Evolutionary conservation across 345 rosid species (phyloP), one percentile per base, ranked within the genome.

Genomic region (Hypericum perforatum): DNA sequence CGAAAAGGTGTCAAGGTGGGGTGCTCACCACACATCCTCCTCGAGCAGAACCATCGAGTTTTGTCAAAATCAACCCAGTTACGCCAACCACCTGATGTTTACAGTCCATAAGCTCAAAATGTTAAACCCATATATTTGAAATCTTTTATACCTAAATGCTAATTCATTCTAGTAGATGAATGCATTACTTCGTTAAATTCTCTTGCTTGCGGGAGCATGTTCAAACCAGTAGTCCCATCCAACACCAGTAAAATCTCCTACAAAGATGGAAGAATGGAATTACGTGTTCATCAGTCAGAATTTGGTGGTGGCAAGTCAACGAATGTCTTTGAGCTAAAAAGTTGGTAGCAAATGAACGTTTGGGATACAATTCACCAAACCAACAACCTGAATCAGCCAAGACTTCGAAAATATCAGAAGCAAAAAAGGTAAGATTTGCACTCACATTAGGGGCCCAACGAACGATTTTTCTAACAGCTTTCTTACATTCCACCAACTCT

Each of bases 141-240:
- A 1, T 22, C 32, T 22, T 22, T 22, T 22, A 22, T 1, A 1
- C 32, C 32, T 22, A 22, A 22, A 22, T 22, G 32, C 32, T 1
- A 22, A 22, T 22, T 22, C 32, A 22, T 22, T 22, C 32, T 22
- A 4, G 32, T 22, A 49, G 46, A 52, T 11, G 16, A 60, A 58
- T 51, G 58, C 45, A 54, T 61, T 84, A 85, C 98, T 70, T 87
- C 98, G 71, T 91, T 91, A 74, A 91, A 91, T 61, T 91, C 98
- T 70, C 98, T 81, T 56, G 98, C 98, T 69, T 91, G 98, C 47
- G 98, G 98, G 65, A 91, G 96, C 98, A 87, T 87, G 74, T 91
- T 91, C 70, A 91, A 63, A 44, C 98, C 98, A 12, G 98, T 91
- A 29, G 86, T 91, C 61, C 98, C 98, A 75, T 91, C 98, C 60